Evolutionary conservation across 2,329 filamentous ascomycete species (phyloP).

Genomic region (Aspergillus floridensis): DNA sequence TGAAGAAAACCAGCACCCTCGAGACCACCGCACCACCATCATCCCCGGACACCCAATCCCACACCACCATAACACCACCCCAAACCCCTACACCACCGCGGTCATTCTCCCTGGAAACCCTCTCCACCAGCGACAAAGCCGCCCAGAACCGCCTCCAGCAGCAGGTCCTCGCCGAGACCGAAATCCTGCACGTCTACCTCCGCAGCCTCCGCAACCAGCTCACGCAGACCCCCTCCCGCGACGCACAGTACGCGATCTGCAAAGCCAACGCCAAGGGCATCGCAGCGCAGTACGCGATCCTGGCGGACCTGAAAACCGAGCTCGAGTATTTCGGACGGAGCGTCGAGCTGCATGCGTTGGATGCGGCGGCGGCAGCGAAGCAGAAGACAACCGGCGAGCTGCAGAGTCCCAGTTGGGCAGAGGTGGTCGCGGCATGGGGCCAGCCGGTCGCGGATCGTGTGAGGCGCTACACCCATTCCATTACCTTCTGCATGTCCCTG

Average conservation of each 20-base stretch:
- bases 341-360: not conserved
- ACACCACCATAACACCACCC: too few species aligned
- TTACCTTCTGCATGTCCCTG: not conserved
- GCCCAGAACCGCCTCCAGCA: not conserved
- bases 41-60: too few species aligned
- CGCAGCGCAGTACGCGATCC: not conserved
- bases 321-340: not conserved
- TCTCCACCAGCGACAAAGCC: not conserved
- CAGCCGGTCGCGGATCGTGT: not conserved
- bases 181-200: not conserved
- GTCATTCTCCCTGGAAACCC: too few species aligned
- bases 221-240: not conserved
- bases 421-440: slow-evolving; percentile 52
- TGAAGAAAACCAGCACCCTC: too few species aligned
- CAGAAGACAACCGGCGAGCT: not conserved
- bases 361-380: not conserved
- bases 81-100: too few species aligned
- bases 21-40: too few species aligned
- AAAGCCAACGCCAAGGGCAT: not conserved
- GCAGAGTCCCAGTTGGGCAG: slow-evolving; percentile 64
- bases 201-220: not conserved
- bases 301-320: not conserved
- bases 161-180: not conserved
- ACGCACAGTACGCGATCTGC: not conserved
- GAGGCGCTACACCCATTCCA: not conserved